A percentile compares a stretch with the other conserved stretches of the same genome.
These are phyloP conservation scores for Grosmannia clavigera DNA, from an alignment of 2,329 filamentous ascomycete genomes.

Conservation along the genomic window DNA sequence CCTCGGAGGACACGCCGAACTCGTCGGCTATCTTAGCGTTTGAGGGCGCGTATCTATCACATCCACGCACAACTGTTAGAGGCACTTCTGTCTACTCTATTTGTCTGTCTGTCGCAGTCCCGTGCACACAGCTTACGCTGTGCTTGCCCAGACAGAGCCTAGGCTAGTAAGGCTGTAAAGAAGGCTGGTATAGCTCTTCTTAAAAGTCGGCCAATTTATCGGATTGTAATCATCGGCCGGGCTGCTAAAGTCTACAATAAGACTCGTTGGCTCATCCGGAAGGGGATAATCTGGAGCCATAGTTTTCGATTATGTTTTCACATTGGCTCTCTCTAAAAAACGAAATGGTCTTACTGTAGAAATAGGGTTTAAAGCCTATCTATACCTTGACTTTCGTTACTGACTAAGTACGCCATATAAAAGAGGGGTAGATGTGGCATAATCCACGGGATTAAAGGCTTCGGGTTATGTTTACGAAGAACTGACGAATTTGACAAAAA, in stretches of 20 bases:
- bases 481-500: no score
- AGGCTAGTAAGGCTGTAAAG: constrained; percentile 52
- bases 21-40: constrained; percentile 35
- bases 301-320: no score
- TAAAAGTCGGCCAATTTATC: constrained; percentile 56
- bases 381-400: no score
- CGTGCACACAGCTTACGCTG: background rate
- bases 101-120: background rate
- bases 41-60: constrained; percentile 43
- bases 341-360: no score
- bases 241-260: constrained; percentile 62
- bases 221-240: constrained; percentile 58
- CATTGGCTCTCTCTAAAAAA: no score
- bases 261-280: background rate
- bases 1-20: constrained; percentile 30
- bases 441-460: no score
- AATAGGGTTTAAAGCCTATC: no score
- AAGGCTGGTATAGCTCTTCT: constrained; percentile 55
- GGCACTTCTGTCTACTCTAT: constrained; percentile 16
- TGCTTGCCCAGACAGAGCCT: constrained; percentile 15
- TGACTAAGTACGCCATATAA: no score
- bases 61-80: constrained; percentile 27
- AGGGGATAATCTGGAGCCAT: background rate
- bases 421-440: no score
- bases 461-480: no score